Percentiles rank a stretch among this genome's conserved stretches.
phyloP scores from a whole-genome alignment of 345 rosid species.

The Dipteronia sinensis region DNA sequence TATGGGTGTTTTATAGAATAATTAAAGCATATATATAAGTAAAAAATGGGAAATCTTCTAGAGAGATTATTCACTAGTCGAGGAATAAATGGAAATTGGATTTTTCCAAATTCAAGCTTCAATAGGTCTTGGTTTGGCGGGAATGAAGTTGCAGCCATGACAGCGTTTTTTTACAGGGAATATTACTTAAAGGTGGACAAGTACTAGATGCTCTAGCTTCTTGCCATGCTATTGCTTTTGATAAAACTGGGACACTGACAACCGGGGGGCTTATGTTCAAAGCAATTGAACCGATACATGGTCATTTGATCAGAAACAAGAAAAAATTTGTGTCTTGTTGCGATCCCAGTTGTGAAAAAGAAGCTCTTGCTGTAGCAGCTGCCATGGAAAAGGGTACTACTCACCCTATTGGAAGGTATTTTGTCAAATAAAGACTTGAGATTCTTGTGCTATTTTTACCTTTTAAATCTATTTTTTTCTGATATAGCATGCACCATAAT shows the following conservation, averaged over 20 bases:
- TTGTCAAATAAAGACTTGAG: not conserved
- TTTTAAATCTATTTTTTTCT: not conserved
- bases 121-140: not conserved
- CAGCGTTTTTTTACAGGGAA: conserved; percentile 56
- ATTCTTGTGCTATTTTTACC: not conserved
- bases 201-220: conserved; percentile 93
- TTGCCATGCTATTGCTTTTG: conserved; percentile 93
- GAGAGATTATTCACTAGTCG: not conserved
- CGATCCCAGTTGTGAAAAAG: conserved; percentile 83
- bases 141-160: conserved; percentile 7
- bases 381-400: conserved; percentile 99
- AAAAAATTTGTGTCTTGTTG: conserved; percentile 57
- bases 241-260: conserved; percentile 98
- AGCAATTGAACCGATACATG: conserved; percentile 95
- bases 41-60: not conserved
- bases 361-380: conserved; percentile 99
- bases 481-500: not conserved
- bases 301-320: conserved; percentile 49
- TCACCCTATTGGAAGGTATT: conserved; percentile 98
- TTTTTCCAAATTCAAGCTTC: not conserved
- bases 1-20: not conserved
- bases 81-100: not conserved
- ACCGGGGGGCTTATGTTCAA: conserved; percentile 93
- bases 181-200: conserved; percentile 94
- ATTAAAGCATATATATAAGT: not conserved